Evolutionary conservation across 2,329 filamentous ascomycete genomes (phyloP).

Genomic region (Nigrospora oryzae): DNA sequence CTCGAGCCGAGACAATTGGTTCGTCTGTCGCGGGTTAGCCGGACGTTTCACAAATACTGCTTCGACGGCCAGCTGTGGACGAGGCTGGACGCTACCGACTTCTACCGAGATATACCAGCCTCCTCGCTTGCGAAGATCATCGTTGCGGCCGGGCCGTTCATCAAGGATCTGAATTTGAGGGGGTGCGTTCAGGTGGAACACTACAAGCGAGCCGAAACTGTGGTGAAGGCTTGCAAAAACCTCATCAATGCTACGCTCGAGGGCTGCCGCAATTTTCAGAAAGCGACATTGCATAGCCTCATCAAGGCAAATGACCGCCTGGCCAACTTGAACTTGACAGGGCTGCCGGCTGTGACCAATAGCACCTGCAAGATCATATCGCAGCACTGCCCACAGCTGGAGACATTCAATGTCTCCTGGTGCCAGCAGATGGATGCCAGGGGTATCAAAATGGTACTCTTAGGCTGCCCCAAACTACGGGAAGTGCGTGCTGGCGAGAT

Average conservation of each 20-base stretch:
- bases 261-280: slow-evolving; percentile 78
- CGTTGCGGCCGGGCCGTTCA: slow-evolving; percentile 75
- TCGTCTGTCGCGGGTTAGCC: slow-evolving; percentile 67
- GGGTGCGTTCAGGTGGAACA: slow-evolving; percentile 87
- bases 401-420: slow-evolving; percentile 86
- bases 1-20: slow-evolving; percentile 76
- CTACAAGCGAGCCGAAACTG: slow-evolving; percentile 65
- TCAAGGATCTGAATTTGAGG: slow-evolving; percentile 81
- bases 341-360: slow-evolving; percentile 72
- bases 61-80: slow-evolving; percentile 95
- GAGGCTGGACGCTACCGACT: slow-evolving; percentile 73
- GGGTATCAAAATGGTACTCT: slow-evolving; percentile 65
- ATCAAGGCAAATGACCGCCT: slow-evolving; percentile 66
- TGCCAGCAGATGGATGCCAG: slow-evolving; percentile 76
- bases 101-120: slow-evolving; percentile 80
- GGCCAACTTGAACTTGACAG: slow-evolving; percentile 79
- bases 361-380: slow-evolving; percentile 80
- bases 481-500: slow-evolving; percentile 81
- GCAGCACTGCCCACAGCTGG: slow-evolving; percentile 70
- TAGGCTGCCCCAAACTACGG: slow-evolving; percentile 62
- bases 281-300: slow-evolving; percentile 69
- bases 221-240: slow-evolving; percentile 80
- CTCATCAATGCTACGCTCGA: slow-evolving; percentile 82
- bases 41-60: slow-evolving; percentile 71
- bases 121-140: slow-evolving; percentile 81